phyloP scores from a whole-genome alignment of 371 early-diverging fungal species.

The Lichtheimia ornata region DNA sequence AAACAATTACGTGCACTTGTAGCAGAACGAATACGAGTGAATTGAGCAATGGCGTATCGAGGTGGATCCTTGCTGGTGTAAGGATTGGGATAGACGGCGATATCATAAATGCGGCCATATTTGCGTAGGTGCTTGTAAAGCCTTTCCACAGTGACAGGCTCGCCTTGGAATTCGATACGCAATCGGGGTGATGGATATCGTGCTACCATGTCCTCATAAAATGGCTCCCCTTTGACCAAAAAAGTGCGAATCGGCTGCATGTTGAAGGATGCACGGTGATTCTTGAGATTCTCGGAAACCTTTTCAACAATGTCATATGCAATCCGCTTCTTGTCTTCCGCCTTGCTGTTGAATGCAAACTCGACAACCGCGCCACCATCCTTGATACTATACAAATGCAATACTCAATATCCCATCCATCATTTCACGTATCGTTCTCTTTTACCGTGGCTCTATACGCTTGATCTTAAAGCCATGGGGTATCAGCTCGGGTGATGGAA shows the following conservation, averaged over 20 bases:
- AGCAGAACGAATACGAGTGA: conserved; percentile 73
- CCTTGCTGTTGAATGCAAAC: conserved; percentile 36
- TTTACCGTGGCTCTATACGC: conserved; percentile 42
- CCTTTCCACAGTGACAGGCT: conserved; percentile 66
- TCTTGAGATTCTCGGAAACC: conserved; percentile 41
- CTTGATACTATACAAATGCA: conserved; percentile 32
- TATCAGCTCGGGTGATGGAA: conserved; percentile 33
- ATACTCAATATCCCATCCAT: not conserved
- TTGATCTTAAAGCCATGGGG: conserved; percentile 29
- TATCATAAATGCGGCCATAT: conserved; percentile 84
- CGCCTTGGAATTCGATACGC: conserved; percentile 75
- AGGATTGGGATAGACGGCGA: conserved; percentile 60
- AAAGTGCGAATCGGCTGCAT: conserved; percentile 63
- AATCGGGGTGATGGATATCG: conserved; percentile 71
- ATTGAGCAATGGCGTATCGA: conserved; percentile 79
- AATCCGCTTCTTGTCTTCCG: conserved; percentile 19
- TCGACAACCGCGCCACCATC: conserved; percentile 52
- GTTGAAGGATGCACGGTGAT: conserved; percentile 61
- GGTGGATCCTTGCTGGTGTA: conserved; percentile 68
- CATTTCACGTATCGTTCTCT: not conserved
- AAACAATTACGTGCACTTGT: conserved; percentile 90
- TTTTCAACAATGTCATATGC: conserved; percentile 36
- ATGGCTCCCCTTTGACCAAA: conserved; percentile 79
- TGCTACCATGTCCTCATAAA: conserved; percentile 83
- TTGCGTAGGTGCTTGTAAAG: conserved; percentile 75